Evolutionary conservation across 2,329 filamentous ascomycete genomes (phyloP).

Genomic region (Trichoderma pleuroti): DNA sequence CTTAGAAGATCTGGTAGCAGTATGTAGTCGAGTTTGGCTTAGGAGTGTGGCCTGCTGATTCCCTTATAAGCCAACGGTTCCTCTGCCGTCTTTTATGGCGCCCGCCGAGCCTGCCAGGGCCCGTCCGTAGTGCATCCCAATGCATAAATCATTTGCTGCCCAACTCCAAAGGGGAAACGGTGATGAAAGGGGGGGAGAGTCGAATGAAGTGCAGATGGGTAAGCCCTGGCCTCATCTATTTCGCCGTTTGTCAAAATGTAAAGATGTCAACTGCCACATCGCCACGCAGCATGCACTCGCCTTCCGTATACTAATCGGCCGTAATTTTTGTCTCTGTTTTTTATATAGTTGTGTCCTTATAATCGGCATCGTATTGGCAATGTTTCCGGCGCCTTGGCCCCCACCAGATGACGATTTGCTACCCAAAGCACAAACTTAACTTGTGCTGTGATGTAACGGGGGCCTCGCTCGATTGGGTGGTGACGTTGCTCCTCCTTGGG

Average conservation of each 20-base stretch:
- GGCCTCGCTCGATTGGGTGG: constrained; percentile 1
- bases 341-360: background rate
- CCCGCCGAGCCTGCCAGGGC: constrained; percentile 1
- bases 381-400: no score
- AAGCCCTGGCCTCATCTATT: background rate
- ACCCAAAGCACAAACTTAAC: background rate
- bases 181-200: background rate
- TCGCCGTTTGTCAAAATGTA: background rate
- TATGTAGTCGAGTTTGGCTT: background rate
- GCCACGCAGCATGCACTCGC: background rate
- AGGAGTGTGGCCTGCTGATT: background rate
- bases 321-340: background rate
- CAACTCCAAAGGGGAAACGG: background rate
- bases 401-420: background rate
- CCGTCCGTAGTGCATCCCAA: background rate
- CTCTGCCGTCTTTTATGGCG: background rate
- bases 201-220: background rate
- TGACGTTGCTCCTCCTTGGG: background rate
- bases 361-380: background rate
- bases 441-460: background rate
- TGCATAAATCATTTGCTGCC: constrained; percentile 6
- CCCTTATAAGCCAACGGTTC: background rate
- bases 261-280: background rate
- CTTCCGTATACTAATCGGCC: background rate
- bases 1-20: background rate